These are phyloP conservation scores for Pichia sp. DNA, from an alignment of 1,139 yeast species.

Conservation along the genomic window DNA sequence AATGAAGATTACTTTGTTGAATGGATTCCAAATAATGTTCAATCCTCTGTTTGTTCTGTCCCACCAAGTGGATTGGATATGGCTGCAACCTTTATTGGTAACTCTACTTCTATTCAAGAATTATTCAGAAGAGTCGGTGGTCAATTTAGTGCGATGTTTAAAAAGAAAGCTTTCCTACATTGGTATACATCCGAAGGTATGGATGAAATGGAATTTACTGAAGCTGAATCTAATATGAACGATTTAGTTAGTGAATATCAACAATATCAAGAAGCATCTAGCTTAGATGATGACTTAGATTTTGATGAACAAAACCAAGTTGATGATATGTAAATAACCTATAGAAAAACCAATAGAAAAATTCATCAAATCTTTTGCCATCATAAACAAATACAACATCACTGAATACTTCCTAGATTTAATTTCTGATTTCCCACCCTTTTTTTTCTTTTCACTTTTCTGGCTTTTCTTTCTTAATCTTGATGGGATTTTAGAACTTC, in stretches of 20 bases:
- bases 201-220: conserved; percentile 91
- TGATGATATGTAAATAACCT: conserved; percentile 36
- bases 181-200: conserved; percentile 95
- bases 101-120: conserved; percentile 88
- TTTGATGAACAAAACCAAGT: conserved; percentile 58
- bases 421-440: conserved; percentile 4
- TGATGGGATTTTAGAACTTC: conserved; percentile 7
- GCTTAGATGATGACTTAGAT: conserved; percentile 65
- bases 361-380: conserved; percentile 1
- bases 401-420: not conserved
- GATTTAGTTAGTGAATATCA: conserved; percentile 86
- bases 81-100: conserved; percentile 89
- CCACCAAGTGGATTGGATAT: conserved; percentile 81
- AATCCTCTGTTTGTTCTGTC: conserved; percentile 86
- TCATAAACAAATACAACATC: no score
- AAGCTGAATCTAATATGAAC: conserved; percentile 79
- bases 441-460: conserved; percentile 3
- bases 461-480: conserved; percentile 6
- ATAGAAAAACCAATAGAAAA: conserved; percentile 1
- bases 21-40: conserved; percentile 96
- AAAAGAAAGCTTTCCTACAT: conserved; percentile 91
- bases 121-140: conserved; percentile 83
- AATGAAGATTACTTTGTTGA: conserved; percentile 81
- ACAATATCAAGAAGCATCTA: conserved; percentile 82
- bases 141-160: conserved; percentile 87